Percentiles rank a stretch among this genome's conserved stretches.
Evolutionary conservation across 23 red algal species (phyloP).

Genomic region (Pyropia haitanensis): DNA sequence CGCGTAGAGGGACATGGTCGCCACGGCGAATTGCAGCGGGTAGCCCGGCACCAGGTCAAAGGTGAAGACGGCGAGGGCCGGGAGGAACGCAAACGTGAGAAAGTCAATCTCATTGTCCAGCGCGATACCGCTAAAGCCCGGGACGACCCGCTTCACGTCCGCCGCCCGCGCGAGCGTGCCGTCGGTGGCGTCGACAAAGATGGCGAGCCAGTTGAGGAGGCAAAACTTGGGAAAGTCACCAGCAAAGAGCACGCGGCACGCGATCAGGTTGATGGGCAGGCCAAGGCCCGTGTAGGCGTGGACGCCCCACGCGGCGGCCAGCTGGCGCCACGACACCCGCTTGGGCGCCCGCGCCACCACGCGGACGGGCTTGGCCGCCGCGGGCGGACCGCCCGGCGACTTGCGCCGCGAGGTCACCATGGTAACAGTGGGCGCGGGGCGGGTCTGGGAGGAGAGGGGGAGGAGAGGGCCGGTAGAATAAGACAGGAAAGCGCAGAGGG

Average conservation of each 20-base stretch:
- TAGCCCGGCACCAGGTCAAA: slow-evolving; percentile 17
- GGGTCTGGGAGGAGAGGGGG: no score
- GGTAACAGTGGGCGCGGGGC: no score
- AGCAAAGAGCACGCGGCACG: slow-evolving; percentile 11
- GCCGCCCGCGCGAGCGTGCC: slow-evolving; percentile 54
- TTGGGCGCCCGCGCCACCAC: no score
- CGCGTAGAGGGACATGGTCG: slow-evolving; percentile 17
- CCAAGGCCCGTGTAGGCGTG: slow-evolving; percentile 46
- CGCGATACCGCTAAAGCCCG: slow-evolving; percentile 39
- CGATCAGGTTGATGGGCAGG: slow-evolving; percentile 30
- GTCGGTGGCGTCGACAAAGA: slow-evolving; percentile 64
- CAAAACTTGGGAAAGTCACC: slow-evolving; percentile 35
- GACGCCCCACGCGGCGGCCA: slow-evolving; percentile 37
- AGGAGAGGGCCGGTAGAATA: no score
- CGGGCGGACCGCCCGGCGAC: no score
- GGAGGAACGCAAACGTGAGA: slow-evolving; percentile 42
- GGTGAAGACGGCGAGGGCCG: slow-evolving; percentile 24
- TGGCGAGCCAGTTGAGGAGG: slow-evolving; percentile 47
- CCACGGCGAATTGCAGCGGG: slow-evolving; percentile 2
- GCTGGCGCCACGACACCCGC: slow-evolving; percentile 2
- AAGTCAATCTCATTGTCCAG: slow-evolving; percentile 67
- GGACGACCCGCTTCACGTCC: slow-evolving; percentile 49
- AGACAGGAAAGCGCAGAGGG: no score
- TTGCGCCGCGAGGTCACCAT: no score
- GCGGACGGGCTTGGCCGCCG: no score